These are phyloP conservation scores for Cardamine occulta DNA, from an alignment of 345 rosid genomes.

Conservation along the genomic window DNA sequence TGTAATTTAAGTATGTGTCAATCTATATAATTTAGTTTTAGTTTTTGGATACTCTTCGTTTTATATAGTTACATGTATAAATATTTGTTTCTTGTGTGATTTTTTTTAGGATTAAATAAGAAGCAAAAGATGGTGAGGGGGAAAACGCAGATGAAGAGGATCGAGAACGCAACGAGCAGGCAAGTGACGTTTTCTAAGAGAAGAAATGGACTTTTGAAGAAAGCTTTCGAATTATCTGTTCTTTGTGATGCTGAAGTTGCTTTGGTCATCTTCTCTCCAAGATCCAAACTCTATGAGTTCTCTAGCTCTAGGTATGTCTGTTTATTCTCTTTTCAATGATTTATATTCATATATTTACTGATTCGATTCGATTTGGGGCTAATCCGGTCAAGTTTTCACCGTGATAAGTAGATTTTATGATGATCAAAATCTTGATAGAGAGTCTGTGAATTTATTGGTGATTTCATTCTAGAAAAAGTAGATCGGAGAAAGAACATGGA, in stretches of 20 bases:
- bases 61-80: background rate
- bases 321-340: background rate
- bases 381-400: background rate
- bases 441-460: background rate
- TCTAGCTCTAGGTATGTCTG: constrained; percentile 58
- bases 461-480: background rate
- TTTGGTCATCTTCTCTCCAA: constrained; percentile 76
- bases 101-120: background rate
- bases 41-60: background rate
- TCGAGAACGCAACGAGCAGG: constrained; percentile 82
- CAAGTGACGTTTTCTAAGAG: constrained; percentile 91
- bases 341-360: background rate
- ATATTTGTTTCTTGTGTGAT: background rate
- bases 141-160: constrained; percentile 87
- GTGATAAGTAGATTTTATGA: constrained; percentile 3
- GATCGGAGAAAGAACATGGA: constrained; percentile 16
- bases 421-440: background rate
- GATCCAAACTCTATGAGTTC: constrained; percentile 80
- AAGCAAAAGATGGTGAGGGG: constrained; percentile 70
- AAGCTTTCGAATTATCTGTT: constrained; percentile 80
- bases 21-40: background rate
- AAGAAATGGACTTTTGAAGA: constrained; percentile 77
- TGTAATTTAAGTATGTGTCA: background rate
- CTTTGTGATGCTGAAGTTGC: constrained; percentile 90
- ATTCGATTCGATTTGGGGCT: background rate